phyloP scores from a whole-genome alignment of 345 rosid genomes.

The Pistacia vera region DNA sequence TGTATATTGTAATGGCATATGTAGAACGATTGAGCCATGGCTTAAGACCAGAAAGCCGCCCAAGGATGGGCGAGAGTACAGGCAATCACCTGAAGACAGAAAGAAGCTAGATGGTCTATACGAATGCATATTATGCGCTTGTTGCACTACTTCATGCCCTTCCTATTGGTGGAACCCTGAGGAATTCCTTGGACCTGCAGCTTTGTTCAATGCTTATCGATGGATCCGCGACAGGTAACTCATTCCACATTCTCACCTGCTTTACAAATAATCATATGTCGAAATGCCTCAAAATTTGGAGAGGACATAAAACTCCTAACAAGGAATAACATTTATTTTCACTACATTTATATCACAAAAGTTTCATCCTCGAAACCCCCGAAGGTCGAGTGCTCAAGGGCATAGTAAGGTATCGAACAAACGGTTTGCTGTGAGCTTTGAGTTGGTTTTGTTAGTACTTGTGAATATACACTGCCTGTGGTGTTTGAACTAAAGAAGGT shows the following conservation, averaged over 20 bases:
- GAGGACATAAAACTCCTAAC: too few species aligned
- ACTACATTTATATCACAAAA: too few species aligned
- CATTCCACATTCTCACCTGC: neutral
- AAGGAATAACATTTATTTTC: too few species aligned
- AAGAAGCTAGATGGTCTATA: conserved; percentile 68
- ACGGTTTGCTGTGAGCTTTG: too few species aligned
- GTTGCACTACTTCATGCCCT: conserved; percentile 68
- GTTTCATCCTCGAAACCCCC: too few species aligned
- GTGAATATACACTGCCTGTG: too few species aligned
- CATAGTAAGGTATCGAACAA: too few species aligned
- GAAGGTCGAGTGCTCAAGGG: too few species aligned
- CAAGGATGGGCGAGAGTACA: conserved; percentile 45
- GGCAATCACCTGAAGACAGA: conserved; percentile 53
- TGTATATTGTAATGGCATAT: too few species aligned
- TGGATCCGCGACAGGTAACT: conserved; percentile 63
- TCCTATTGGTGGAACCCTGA: conserved; percentile 83
- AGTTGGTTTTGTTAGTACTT: too few species aligned
- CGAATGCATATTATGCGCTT: conserved; percentile 76
- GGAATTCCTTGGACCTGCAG: conserved; percentile 63
- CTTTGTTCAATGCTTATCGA: conserved; percentile 62
- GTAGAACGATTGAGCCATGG: conserved; percentile 75
- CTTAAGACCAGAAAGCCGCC: conserved; percentile 47
- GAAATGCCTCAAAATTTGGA: too few species aligned
- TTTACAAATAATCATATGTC: neutral
- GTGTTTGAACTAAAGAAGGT: neutral